A percentile compares a stretch with the other conserved stretches of the same genome.
Conservation (phyloP, 495 filamentous ascomycete genomes). For the Collariella sp. region DNA sequence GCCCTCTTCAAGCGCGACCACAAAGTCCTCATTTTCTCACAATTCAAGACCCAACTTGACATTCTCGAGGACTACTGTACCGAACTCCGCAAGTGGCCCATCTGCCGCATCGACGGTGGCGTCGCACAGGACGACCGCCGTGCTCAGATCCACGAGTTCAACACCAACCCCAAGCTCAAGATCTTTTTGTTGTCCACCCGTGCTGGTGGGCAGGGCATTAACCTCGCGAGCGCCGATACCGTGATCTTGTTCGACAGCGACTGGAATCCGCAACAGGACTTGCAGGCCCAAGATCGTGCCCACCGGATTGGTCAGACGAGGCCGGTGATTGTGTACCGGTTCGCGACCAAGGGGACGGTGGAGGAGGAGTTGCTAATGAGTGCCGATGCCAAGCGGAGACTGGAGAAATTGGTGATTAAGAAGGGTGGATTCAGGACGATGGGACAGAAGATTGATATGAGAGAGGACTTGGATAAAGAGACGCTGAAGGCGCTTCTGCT, state of each 20-base stretch:
- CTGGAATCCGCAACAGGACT: conserved; percentile 97
- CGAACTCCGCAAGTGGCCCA: conserved; percentile 61
- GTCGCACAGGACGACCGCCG: conserved; percentile 73
- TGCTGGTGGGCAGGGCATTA: conserved; percentile 93
- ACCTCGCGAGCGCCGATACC: conserved; percentile 92
- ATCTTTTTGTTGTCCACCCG: conserved; percentile 85
- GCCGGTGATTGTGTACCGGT: conserved; percentile 88
- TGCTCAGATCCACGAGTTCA: conserved; percentile 79
- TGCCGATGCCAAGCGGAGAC: conserved; percentile 85
- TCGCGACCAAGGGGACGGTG: conserved; percentile 87
- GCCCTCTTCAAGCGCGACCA: conserved; percentile 65
- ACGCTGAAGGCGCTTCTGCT: conserved; percentile 52
- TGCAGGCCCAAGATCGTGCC: conserved; percentile 91
- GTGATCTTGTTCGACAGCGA: conserved; percentile 94
- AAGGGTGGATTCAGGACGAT: conserved; percentile 68
- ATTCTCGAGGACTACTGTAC: conserved; percentile 79
- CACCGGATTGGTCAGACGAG: conserved; percentile 90
- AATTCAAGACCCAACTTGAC: conserved; percentile 91
- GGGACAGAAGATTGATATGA: conserved; percentile 48
- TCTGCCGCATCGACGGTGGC: conserved; percentile 88
- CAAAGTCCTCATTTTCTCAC: conserved; percentile 92
- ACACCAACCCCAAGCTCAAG: conserved; percentile 56
- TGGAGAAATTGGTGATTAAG: conserved; percentile 92
- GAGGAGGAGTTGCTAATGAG: conserved; percentile 82
- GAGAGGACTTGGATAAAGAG: conserved; percentile 47